Conservation (phyloP, 768 basidiomycete species). For the Cubamyces lactineus region DNA sequence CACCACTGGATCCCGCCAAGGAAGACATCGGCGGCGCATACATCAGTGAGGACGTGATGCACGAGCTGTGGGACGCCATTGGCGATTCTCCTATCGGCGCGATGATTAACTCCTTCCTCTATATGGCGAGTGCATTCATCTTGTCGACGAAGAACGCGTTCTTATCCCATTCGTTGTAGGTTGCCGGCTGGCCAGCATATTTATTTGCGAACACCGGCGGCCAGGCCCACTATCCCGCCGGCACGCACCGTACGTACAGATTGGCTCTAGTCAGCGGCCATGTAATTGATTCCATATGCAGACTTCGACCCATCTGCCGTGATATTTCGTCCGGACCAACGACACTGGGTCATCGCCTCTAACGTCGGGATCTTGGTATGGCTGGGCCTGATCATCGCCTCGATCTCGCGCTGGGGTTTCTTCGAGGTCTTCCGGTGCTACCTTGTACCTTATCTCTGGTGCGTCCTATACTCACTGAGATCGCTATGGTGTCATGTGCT, state of each 20-base stretch:
- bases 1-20: conserved; percentile 62
- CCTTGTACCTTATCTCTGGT: conserved; percentile 87
- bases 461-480: conserved; percentile 5
- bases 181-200: conserved; percentile 87
- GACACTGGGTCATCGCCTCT: conserved; percentile 72
- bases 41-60: conserved; percentile 65
- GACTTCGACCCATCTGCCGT: conserved; percentile 78
- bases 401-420: conserved; percentile 66
- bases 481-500: not conserved
- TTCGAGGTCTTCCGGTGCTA: conserved; percentile 75
- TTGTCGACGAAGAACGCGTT: not conserved
- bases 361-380: conserved; percentile 80
- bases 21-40: conserved; percentile 67
- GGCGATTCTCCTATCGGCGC: conserved; percentile 88
- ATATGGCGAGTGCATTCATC: conserved; percentile 52
- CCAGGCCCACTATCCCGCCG: conserved; percentile 74
- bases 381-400: conserved; percentile 57
- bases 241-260: conserved; percentile 71
- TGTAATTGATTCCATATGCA: conserved; percentile 26
- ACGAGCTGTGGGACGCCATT: conserved; percentile 81
- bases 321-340: conserved; percentile 84
- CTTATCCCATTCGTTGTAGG: conserved; percentile 39
- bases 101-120: conserved; percentile 51
- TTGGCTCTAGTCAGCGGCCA: too few relatives aligned
- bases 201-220: conserved; percentile 82